Evolutionary conservation across 108 stramenopile genomes (phyloP).

Genomic region (Cyclotella atomus): DNA sequence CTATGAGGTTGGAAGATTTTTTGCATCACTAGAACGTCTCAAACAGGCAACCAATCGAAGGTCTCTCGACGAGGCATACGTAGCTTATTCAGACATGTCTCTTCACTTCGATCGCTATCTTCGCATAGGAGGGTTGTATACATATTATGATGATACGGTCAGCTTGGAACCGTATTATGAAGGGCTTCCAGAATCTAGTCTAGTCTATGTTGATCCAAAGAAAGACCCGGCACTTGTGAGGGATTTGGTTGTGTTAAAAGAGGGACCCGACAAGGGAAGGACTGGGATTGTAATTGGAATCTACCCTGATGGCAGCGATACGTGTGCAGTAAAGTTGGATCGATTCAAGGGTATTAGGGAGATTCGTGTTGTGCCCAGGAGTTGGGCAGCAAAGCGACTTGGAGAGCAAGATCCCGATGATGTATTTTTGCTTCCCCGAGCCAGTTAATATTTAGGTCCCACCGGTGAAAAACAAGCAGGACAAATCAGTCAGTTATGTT

Average conservation of each 20-base stretch:
- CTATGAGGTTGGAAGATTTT: constrained; percentile 87
- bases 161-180: constrained; percentile 70
- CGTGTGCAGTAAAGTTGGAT: constrained; percentile 80
- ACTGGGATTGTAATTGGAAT: constrained; percentile 89
- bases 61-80: constrained; percentile 73
- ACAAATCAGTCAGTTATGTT: too few relatives aligned
- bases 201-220: constrained; percentile 79
- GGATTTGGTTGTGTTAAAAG: constrained; percentile 75
- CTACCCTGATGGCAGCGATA: constrained; percentile 70
- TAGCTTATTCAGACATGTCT: constrained; percentile 86
- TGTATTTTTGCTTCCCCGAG: constrained; percentile 82
- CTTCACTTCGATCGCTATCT: constrained; percentile 86
- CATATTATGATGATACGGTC: constrained; percentile 77
- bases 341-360: constrained; percentile 78
- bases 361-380: constrained; percentile 71
- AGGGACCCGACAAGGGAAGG: constrained; percentile 83
- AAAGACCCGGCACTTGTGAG: constrained; percentile 84
- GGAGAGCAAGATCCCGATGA: constrained; percentile 92
- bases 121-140: constrained; percentile 81
- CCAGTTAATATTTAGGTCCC: neutral
- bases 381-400: constrained; percentile 81
- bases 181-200: constrained; percentile 56
- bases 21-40: constrained; percentile 79
- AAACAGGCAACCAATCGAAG: constrained; percentile 58
- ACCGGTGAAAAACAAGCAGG: too few relatives aligned